These are phyloP conservation scores for Chlorella sp. DNA, from an alignment of 139 green algal genomes.

Conservation along the genomic window DNA sequence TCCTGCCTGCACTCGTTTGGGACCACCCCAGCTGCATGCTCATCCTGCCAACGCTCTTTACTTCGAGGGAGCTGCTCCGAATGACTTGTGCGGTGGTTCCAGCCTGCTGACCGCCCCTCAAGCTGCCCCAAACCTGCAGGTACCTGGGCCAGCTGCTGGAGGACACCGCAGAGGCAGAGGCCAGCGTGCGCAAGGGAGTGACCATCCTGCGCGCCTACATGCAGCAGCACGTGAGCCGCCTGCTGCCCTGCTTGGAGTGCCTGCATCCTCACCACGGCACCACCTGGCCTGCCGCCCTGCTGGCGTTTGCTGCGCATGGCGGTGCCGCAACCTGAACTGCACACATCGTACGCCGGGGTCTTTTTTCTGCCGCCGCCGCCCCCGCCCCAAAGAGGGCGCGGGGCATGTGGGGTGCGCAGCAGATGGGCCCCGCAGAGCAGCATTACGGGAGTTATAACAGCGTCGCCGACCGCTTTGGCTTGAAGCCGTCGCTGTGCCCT, in stretches of 20 bases:
- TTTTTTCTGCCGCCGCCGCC: constrained; percentile 30
- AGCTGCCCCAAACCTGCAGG: constrained; percentile 31
- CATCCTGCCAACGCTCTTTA: too few relatives aligned
- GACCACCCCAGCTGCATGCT: too few relatives aligned
- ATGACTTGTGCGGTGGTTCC: too few relatives aligned
- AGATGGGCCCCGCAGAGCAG: constrained; percentile 26
- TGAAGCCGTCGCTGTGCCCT: constrained; percentile 17
- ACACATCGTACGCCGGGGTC: not conserved
- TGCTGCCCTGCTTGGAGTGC: not conserved
- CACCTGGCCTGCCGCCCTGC: too few relatives aligned
- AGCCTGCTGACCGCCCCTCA: not conserved
- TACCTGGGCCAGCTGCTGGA: constrained; percentile 82
- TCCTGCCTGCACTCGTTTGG: too few relatives aligned
- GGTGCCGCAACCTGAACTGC: not conserved
- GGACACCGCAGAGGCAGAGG: constrained; percentile 33
- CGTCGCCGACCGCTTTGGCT: not conserved
- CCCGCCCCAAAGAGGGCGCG: not conserved
- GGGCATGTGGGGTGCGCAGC: constrained; percentile 18
- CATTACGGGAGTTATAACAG: not conserved
- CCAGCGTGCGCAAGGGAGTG: constrained; percentile 41
- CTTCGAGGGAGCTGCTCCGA: too few relatives aligned
- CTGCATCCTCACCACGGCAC: not conserved
- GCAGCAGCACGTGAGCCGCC: constrained; percentile 22
- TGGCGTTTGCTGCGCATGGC: not conserved
- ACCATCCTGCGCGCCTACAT: constrained; percentile 53